Base-by-base conservation (phyloP, 1,284 basidiomycete species). In the Ceratobasidium papillatum region DNA sequence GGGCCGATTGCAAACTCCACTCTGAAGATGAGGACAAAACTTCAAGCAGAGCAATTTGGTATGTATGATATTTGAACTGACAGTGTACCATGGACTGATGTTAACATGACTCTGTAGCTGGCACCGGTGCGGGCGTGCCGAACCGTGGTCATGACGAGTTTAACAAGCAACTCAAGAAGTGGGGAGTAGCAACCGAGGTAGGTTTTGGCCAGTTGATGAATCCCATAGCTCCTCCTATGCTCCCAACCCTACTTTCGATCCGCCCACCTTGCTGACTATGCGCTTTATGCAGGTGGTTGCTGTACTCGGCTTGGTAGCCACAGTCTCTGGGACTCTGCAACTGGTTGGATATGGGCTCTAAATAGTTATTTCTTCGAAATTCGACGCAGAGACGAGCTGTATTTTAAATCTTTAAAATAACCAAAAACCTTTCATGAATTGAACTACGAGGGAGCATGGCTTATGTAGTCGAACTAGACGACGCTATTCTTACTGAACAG, bases 21-120 rank as follows among this genome's bases (percentile, higher is more conserved):
- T 30, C 27, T 71, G 5, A 71, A 52, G 12, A 72, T 61, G 56
- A 59, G 27, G 68, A 38, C 34, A 2, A 72, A 72, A n/a, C 54
- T 72, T 3, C 68, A 72, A 22, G 68, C 68, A 5, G 68, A 72
- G 36, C 68, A 72, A 56, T 45, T 72, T 36, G 68, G 68, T 72
- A 58, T 17, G 68, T 32, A 1, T 25, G 25, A 22, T 7, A 5
- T 27, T 27, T 45, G 19, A 19, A 47, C 19, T 14, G 14, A n/a
- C 45, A n/a, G 9, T 3, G 19, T 47, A 4, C 45, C 19, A 4
- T n/a, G 47, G 34, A 43, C 30, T 59, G 3, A 45, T 45, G 19
- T 19, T 58, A 14, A 17, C 7, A 19, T 38, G 2, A n/a, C 2
- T 12, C 25, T 62, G 25, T 51, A 72, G 69, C 69, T 38, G 69